These are phyloP conservation scores for Clausena lansium DNA, from an alignment of 345 rosid genomes.

Conservation along the genomic window DNA sequence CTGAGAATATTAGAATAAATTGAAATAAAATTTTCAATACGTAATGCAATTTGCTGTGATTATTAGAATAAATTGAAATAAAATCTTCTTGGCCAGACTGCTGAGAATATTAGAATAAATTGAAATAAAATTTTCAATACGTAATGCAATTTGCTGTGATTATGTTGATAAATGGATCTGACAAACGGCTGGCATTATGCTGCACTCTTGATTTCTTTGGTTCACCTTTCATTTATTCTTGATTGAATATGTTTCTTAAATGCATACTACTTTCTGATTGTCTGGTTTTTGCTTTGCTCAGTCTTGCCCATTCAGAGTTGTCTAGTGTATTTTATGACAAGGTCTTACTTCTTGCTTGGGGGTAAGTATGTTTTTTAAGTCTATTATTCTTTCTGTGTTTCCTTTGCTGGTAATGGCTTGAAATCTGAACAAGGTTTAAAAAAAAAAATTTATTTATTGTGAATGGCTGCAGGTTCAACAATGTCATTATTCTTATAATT, in stretches of 20 bases:
- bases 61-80: too few species aligned
- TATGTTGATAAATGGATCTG: neutral
- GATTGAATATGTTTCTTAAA: neutral
- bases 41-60: too few species aligned
- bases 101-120: neutral
- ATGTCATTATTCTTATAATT: constrained; percentile 39
- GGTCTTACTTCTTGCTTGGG: constrained; percentile 60
- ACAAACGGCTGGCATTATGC: neutral
- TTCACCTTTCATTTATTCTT: neutral
- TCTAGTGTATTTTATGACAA: constrained; percentile 68
- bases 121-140: neutral
- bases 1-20: too few species aligned
- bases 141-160: neutral
- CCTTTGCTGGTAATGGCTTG: neutral
- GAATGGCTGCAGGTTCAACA: constrained; percentile 47
- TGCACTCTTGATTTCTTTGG: neutral
- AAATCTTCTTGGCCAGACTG: neutral
- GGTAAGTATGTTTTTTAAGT: constrained; percentile 34
- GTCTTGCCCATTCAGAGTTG: constrained; percentile 66
- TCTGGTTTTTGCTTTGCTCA: constrained; percentile 24
- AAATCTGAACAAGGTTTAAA: neutral
- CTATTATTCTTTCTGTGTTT: neutral
- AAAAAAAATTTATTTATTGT: neutral
- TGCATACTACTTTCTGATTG: neutral
- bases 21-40: too few species aligned